Evolutionary conservation across 495 filamentous ascomycete species (phyloP).

Genomic region (Oidiodendron maius): DNA sequence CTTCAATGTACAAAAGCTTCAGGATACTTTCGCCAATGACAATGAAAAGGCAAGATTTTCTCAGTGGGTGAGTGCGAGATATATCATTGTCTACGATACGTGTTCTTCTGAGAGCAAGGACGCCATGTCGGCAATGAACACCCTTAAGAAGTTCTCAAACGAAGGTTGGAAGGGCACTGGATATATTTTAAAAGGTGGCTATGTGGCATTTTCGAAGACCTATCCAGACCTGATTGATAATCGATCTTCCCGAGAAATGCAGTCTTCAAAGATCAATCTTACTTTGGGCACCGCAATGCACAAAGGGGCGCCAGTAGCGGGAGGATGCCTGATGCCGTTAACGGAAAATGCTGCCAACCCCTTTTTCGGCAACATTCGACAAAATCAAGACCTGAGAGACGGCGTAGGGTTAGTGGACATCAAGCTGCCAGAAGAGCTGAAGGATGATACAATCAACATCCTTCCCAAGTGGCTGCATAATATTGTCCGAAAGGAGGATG

Average conservation of each 20-base stretch:
- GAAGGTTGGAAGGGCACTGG: conserved; percentile 76
- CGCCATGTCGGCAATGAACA: conserved; percentile 69
- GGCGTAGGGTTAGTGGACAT: conserved; percentile 89
- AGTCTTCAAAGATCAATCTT: conserved; percentile 37
- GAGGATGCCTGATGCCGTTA: conserved; percentile 78
- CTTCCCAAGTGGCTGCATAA: conserved; percentile 75
- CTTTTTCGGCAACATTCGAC: conserved; percentile 93
- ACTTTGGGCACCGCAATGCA: conserved; percentile 44
- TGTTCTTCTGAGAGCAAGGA: conserved; percentile 72
- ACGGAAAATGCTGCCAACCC: conserved; percentile 66
- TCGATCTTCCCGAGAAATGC: conserved; percentile 28
- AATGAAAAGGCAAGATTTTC: conserved; percentile 69
- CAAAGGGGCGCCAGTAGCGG: conserved; percentile 68
- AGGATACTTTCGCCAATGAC: conserved; percentile 77
- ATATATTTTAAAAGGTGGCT: conserved; percentile 62
- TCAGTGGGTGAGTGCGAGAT: conserved; percentile 63
- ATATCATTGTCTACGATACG: conserved; percentile 84
- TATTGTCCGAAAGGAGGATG: conserved; percentile 57
- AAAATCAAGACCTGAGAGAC: conserved; percentile 92
- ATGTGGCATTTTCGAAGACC: conserved; percentile 40
- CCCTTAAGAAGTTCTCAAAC: conserved; percentile 82
- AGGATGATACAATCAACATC: conserved; percentile 35
- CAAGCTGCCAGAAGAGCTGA: conserved; percentile 55
- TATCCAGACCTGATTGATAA: conserved; percentile 45
- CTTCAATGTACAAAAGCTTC: conserved; percentile 85